phyloP scores from a whole-genome alignment of 1,284 basidiomycete species.

The Wallemia ichthyophaga region DNA sequence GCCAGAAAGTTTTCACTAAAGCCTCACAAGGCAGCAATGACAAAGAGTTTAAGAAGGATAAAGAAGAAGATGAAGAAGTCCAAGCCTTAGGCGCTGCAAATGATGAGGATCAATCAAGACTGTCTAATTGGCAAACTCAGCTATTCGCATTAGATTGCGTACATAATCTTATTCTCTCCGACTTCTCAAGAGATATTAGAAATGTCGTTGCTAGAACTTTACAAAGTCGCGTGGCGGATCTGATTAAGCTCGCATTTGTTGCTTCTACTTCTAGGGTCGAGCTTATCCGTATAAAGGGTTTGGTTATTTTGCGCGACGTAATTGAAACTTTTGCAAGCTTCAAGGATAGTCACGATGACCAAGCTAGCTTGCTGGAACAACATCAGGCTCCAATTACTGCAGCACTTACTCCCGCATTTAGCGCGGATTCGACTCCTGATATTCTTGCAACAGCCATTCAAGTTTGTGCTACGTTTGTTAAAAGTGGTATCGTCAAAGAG shows the following conservation, averaged over 20 bases:
- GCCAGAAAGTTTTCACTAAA: conserved; percentile 78
- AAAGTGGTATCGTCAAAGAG: conserved; percentile 80
- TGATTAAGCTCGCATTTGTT: conserved; percentile 93
- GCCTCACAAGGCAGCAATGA: conserved; percentile 29
- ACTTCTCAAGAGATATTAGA: conserved; percentile 14
- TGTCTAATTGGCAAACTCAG: conserved; percentile 85
- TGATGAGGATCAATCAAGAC: conserved; percentile 15
- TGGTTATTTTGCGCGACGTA: conserved; percentile 66
- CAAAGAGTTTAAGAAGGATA: not conserved
- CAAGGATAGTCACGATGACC: conserved; percentile 76
- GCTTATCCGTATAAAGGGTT: conserved; percentile 74
- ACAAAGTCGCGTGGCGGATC: conserved; percentile 53
- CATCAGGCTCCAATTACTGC: conserved; percentile 95
- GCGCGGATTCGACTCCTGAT: conserved; percentile 76
- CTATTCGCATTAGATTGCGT: conserved; percentile 77
- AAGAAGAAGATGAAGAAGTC: conserved; percentile 50
- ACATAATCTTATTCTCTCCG: conserved; percentile 40
- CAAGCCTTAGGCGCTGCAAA: conserved; percentile 36
- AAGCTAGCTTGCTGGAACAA: conserved; percentile 74
- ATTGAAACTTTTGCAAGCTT: conserved; percentile 67
- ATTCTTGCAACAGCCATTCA: conserved; percentile 74
- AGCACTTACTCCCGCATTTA: conserved; percentile 89
- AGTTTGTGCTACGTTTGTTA: conserved; percentile 82
- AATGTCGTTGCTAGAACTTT: conserved; percentile 28
- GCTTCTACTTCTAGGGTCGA: conserved; percentile 85